Evolutionary conservation across 164 flowering plant genomes (phyloP), one percentile per base, ranked within the genome.

Genomic region (Tinospora cordifolia): DNA sequence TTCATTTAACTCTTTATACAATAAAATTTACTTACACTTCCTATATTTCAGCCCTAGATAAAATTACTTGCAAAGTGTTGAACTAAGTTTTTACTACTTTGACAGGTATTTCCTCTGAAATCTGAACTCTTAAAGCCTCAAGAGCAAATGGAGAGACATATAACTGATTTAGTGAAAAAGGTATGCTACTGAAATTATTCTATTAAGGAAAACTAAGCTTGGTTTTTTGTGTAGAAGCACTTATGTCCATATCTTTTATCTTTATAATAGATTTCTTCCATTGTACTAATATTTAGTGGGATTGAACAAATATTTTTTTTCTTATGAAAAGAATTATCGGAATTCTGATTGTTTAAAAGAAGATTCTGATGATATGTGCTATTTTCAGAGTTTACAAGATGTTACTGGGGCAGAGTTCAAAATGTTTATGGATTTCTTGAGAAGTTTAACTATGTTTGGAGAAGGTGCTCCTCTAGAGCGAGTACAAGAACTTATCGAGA

Each of bases 361-460:
- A 65, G 69, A 62, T 41, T 26, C 3, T 8, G 17, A 47, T 8
- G 17, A 47, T 69, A 40, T 46, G 2, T 77, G 69, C 12, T 66
- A 70, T 78, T 82, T 77, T 77, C 85, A 94, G 98, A 88, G 98
- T 79, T 80, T 92, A 62, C 92, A 84, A 83, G 99, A 94, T 85
- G 98, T 94, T 51, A 94, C 97, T 72, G 96, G 96, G 72, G 93
- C 86, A 30, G 99, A 94, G 71, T 94, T 94, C 72, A 86, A 86
- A 77, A 87, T 94, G 97, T 94, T 94, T 70, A 90, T 94, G 89
- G 96, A 94, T 60, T 90, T 94, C 79, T 73, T 94, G 62, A 90
- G 73, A 80, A 88, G 88, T 82, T 86, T 92, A 81, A 89, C 75
- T 75, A 79, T 94, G 79, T 94, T 94, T 87, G 97, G 98, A 63